Evolutionary conservation across 805 yeast species (phyloP).

Genomic region (Kodamaea sagamina): DNA sequence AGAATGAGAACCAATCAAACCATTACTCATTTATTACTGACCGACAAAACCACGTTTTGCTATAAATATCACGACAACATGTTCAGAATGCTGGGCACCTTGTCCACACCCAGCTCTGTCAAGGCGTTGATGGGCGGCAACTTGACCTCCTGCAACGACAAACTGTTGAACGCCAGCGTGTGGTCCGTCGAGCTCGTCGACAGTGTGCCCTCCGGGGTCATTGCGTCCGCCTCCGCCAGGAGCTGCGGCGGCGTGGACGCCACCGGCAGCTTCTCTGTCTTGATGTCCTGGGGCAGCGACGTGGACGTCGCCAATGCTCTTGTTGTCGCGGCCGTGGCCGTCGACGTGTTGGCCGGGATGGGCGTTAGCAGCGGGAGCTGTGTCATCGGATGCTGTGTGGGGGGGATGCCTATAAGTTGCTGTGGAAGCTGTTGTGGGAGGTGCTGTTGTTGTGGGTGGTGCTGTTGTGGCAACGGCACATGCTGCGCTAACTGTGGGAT

Average conservation of each 20-base stretch:
- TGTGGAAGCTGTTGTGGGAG: background rate
- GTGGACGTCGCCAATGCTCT: slow-evolving; percentile 13
- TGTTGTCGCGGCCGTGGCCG: slow-evolving; percentile 15
- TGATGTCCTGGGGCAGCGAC: slow-evolving; percentile 7
- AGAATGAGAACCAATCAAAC: too few species aligned
- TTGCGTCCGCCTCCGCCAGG: slow-evolving; percentile 5
- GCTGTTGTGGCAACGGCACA: background rate
- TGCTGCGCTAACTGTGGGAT: slow-evolving; percentile 3
- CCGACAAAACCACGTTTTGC: too few species aligned
- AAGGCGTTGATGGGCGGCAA: slow-evolving; percentile 13
- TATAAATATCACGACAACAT: slow-evolving; percentile 9
- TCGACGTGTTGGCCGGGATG: slow-evolving; percentile 15
- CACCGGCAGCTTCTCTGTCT: slow-evolving; percentile 9
- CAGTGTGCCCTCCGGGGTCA: slow-evolving; percentile 8
- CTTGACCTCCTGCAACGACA: slow-evolving; percentile 15
- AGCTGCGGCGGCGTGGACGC: background rate
- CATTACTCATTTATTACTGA: too few species aligned
- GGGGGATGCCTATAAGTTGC: slow-evolving; percentile 1
- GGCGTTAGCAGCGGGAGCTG: slow-evolving; percentile 16
- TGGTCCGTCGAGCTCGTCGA: slow-evolving; percentile 11
- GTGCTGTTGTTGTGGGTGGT: too few species aligned
- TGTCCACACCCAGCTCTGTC: slow-evolving; percentile 10
- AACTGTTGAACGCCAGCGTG: slow-evolving; percentile 15
- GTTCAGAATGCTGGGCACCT: slow-evolving; percentile 16
- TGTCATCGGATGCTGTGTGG: background rate